These are phyloP conservation scores for Suillus cothurnatus DNA, from an alignment of 768 basidiomycete species.

Conservation along the genomic window DNA sequence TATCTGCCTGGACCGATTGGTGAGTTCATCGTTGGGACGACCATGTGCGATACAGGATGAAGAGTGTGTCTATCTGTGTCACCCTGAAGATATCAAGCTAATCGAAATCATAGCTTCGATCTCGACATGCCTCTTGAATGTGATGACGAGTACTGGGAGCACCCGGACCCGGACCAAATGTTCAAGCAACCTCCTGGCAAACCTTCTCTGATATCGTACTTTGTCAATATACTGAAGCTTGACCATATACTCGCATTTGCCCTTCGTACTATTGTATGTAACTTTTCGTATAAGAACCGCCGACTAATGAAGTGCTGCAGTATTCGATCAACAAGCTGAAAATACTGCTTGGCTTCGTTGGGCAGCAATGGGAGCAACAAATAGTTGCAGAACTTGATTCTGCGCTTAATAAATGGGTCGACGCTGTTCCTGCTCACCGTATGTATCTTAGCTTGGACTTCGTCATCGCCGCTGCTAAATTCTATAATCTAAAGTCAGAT, in stretches of 20 bases:
- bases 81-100: conserved; percentile 1
- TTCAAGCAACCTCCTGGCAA: conserved; percentile 67
- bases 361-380: conserved; percentile 61
- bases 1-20: conserved; percentile 30
- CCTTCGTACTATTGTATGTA: conserved; percentile 59
- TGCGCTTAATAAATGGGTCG: conserved; percentile 77
- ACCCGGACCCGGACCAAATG: conserved; percentile 44
- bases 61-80: conserved; percentile 49
- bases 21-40: conserved; percentile 59
- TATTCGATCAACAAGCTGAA: conserved; percentile 73
- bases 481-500: conserved; percentile 36
- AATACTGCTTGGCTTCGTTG: conserved; percentile 49
- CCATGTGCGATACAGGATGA: conserved; percentile 70
- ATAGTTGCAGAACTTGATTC: conserved; percentile 76
- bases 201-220: conserved; percentile 55
- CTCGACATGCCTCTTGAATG: conserved; percentile 63
- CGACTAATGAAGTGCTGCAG: conserved; percentile 35
- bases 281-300: neutral
- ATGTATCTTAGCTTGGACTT: conserved; percentile 19
- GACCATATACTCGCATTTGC: conserved; percentile 64
- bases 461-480: neutral
- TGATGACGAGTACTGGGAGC: conserved; percentile 71
- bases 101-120: conserved; percentile 50
- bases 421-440: conserved; percentile 57
- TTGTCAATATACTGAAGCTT: conserved; percentile 56